Base-by-base conservation (phyloP, 768 basidiomycete species). In the Suillus decipiens region DNA sequence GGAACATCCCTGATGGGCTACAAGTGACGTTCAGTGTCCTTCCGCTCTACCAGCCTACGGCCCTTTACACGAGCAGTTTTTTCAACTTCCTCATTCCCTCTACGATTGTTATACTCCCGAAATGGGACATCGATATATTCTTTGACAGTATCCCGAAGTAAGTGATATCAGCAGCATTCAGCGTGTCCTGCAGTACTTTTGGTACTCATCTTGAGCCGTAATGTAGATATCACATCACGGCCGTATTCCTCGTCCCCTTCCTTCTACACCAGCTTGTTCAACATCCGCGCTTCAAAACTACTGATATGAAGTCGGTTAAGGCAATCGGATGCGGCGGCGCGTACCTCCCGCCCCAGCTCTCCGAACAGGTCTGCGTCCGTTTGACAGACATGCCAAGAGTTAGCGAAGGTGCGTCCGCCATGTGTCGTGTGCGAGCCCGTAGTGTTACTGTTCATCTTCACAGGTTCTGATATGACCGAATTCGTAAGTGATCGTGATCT, bases 381-480 rank as follows among this genome's bases (percentile, higher is more conserved):
- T 41, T 79, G 8, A 72, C 80, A 0, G 66, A 67, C 43, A 69
- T 73, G 2, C 68, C 70, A 0, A 63, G 65, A 0, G 69, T 82
- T 31, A 43, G 63, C 0, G 80, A 86, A 77, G 86, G 85, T 85
- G 41, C 48, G 73, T 63, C 45, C 33, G 31, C 24, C 15, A 22
- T 14, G 5, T 31, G 6, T 57, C 12, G 12, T 60, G 9, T 7
- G 31, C 9, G 7, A n/a, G 17, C 10, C 17, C 12, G 7, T 34
- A 28, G 33, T 24, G 47, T 15, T 65, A 37, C 43, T 36, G 31
- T 22, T 36, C 63, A 9, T 19, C 54, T 60, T 56, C 28, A 34
- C 59, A 86, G 87, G 86, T 0, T 89, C 86, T 64, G 88, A 88
- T 15, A 80, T 87, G 79, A 86, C 86, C 0, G 86, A 88, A 78